Percentiles rank a stretch among this genome's conserved stretches.
phyloP scores from a whole-genome alignment of 306 rosid genomes.

The Dicorynia guianensis region DNA sequence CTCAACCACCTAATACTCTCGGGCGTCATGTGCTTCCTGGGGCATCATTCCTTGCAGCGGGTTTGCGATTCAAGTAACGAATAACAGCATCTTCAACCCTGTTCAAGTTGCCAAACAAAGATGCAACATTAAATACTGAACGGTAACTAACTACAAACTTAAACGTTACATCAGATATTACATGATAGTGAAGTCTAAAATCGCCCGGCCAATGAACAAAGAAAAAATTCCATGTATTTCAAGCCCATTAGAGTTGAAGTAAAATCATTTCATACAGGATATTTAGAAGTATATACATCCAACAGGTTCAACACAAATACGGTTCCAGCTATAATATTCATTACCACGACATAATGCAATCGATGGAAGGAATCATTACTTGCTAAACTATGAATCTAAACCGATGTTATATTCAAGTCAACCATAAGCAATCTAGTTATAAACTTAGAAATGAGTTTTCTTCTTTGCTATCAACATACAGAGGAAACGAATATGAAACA shows the following conservation, averaged over 20 bases:
- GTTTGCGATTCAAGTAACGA: constrained; percentile 92
- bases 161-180: neutral
- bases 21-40: constrained; percentile 80
- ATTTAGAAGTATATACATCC: neutral
- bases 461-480: neutral
- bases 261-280: neutral
- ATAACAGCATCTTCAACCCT: constrained; percentile 99
- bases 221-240: constrained; percentile 12
- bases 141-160: neutral
- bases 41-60: constrained; percentile 77
- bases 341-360: constrained; percentile 7
- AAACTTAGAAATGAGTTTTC: neutral
- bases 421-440: neutral
- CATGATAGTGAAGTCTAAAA: neutral
- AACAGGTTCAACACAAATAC: neutral
- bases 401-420: neutral
- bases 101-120: constrained; percentile 46
- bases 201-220: neutral
- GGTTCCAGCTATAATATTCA: neutral
- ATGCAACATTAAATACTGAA: constrained; percentile 11
- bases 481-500: neutral
- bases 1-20: constrained; percentile 36
- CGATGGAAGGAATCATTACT: neutral
- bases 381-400: constrained; percentile 11
- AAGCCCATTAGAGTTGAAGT: constrained; percentile 4